Conservation (phyloP, 2,329 filamentous ascomycete genomes). For the Penicillium fuscoglaucum region DNA sequence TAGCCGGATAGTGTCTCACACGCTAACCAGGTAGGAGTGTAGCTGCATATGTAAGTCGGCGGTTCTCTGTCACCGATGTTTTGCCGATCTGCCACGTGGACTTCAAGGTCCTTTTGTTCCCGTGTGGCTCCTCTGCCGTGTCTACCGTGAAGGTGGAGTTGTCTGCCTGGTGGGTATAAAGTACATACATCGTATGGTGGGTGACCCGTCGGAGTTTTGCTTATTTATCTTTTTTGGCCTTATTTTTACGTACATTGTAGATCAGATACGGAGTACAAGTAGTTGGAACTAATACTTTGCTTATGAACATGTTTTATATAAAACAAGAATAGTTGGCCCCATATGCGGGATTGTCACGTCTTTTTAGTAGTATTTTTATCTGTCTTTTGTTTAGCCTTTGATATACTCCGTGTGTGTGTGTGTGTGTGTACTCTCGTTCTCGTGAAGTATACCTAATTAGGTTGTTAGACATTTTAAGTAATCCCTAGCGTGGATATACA, state of each 20-base stretch:
- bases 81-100: constrained; percentile 14
- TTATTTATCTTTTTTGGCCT: not conserved
- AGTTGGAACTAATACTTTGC: not conserved
- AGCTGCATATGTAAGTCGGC: not conserved
- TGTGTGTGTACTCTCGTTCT: too few species aligned
- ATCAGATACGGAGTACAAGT: not conserved
- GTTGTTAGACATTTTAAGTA: not conserved
- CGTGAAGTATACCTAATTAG: not conserved
- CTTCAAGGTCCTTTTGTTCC: constrained; percentile 2
- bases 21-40: not conserved
- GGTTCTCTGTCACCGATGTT: constrained; percentile 1
- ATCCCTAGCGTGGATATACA: not conserved
- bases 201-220: not conserved
- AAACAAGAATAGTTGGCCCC: not conserved
- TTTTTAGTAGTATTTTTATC: not conserved
- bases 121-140: constrained; percentile 12
- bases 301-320: not conserved
- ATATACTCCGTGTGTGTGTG: too few species aligned
- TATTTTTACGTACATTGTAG: not conserved
- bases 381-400: too few species aligned
- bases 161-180: not conserved
- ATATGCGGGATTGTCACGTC: not conserved
- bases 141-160: constrained; percentile 9
- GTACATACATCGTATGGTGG: too few species aligned
- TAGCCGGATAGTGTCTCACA: too few species aligned